These are phyloP conservation scores for Ulota crispa DNA, from an alignment of 225 moss, liverwort and hornwort species.

Conservation along the genomic window DNA sequence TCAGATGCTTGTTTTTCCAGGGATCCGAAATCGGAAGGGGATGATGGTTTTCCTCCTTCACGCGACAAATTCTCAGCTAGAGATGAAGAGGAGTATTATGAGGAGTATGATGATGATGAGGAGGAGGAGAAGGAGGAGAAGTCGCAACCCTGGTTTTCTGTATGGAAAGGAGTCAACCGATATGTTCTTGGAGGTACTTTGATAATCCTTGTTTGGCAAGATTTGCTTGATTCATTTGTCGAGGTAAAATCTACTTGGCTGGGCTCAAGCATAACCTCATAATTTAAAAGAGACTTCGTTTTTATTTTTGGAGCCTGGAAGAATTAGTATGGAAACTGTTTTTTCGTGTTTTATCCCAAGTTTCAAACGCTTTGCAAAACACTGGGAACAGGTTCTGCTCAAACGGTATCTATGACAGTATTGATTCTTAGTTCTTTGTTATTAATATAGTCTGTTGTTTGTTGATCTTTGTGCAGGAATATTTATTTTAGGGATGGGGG, in stretches of 20 bases:
- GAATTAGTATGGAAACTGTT: neutral
- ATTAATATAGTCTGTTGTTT: neutral
- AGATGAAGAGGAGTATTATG: slow-evolving; percentile 20
- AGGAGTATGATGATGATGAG: slow-evolving; percentile 14
- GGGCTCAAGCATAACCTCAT: neutral
- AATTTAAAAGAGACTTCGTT: neutral
- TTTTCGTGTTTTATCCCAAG: neutral
- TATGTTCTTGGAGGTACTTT: slow-evolving; percentile 72
- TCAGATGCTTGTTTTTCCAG: slow-evolving; percentile 22
- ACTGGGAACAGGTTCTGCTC: neutral
- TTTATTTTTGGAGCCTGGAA: neutral
- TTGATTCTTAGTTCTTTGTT: neutral
- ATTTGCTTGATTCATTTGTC: neutral
- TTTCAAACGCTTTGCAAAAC: neutral
- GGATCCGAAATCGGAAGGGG: slow-evolving; percentile 41
- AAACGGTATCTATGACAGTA: neutral
- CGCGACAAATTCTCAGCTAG: slow-evolving; percentile 28
- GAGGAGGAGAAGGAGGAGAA: slow-evolving; percentile 37
- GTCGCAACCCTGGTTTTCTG: slow-evolving; percentile 14
- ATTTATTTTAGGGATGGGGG: slow-evolving; percentile 86
- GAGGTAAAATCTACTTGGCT: neutral
- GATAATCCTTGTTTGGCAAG: neutral
- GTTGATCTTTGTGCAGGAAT: slow-evolving; percentile 52
- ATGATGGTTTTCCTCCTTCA: slow-evolving; percentile 37
- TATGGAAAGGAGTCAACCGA: slow-evolving; percentile 49